Evolutionary conservation across 768 basidiomycete genomes (phyloP), one percentile per base, ranked within the genome.

Genomic region (Hericium alpestre): DNA sequence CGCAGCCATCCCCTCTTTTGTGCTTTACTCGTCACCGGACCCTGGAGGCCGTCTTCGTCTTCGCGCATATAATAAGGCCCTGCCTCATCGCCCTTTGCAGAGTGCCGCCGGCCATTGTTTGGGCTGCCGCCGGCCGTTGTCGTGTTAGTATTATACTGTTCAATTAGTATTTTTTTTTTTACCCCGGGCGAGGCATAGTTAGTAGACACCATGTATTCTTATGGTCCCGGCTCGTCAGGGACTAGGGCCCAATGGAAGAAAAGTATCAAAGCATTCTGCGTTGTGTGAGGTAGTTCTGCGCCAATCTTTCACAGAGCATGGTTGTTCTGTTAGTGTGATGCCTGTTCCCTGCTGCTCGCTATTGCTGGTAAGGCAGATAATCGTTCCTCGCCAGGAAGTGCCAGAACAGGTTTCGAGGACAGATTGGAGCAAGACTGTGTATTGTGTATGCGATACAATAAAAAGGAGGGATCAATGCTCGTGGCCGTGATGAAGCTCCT

Each of bases 401-500:
- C 8, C 7, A 32, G 32, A 9, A 32, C 32, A 8, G 8, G 7
- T 32, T 7, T 32, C 32, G 32, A 2, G 8, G 1, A 32, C 6
- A 32, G 9, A 10, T 32, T 8, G 32, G 32, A 32, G 32, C 32
- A 32, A 6, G 32, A 32, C 7, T 32, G 32, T 32, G 2, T 32
- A 32, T 32, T 10, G 4, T 32, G 32, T 6, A 32, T 32, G 32
- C 32, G 32, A 32, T 32, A 32, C 32, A 32, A 32, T 6, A 32
- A 10, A 32, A 32, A 32, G 32, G 32, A 32, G 32, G 32, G 53
- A 15, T 55, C 51, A 67, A 49, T 65, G 65, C 32, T 69, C 61
- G 70, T 88, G 84, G 62, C 65, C 72, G 56, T 90, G 84, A 67
- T 91, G 86, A 43, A 80, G 86, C 20, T 79, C 84, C 70, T 93